Conservation (phyloP, 371 early-diverging fungal species). For the Rhizopus stolonifer region DNA sequence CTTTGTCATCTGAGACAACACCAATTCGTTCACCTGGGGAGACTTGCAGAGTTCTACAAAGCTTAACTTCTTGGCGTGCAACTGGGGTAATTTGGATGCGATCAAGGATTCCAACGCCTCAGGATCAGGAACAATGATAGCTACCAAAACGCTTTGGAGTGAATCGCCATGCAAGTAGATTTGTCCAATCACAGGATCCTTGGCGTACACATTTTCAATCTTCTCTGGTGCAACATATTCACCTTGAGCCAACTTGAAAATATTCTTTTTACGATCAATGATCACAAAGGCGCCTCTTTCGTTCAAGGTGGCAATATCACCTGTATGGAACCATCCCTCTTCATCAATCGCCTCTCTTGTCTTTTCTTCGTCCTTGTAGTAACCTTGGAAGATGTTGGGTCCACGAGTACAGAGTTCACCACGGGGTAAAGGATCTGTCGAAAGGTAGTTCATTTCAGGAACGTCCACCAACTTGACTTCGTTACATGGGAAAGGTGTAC, state of each 20-base stretch:
- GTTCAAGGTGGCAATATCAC: constrained; percentile 86
- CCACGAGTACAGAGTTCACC: constrained; percentile 95
- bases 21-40: constrained; percentile 53
- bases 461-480: constrained; percentile 89
- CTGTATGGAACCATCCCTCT: constrained; percentile 92
- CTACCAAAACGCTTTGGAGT: constrained; percentile 76
- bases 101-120: constrained; percentile 52
- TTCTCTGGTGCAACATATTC: constrained; percentile 99
- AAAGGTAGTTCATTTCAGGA: constrained; percentile 85
- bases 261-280: constrained; percentile 96
- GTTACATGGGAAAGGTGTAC: constrained; percentile 59
- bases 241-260: constrained; percentile 92
- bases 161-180: constrained; percentile 85
- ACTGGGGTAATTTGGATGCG: constrained; percentile 36
- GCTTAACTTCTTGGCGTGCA: constrained; percentile 28
- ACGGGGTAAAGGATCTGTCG: constrained; percentile 78
- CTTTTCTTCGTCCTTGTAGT: constrained; percentile 81
- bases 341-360: constrained; percentile 78
- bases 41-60: constrained; percentile 55
- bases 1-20: constrained; percentile 61
- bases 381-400: constrained; percentile 73
- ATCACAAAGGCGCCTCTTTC: constrained; percentile 68
- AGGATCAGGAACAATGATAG: constrained; percentile 82
- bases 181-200: constrained; percentile 62
- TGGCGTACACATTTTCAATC: constrained; percentile 73